Base-by-base conservation (phyloP, 768 basidiomycete species). In the Cubamyces sp. region DNA sequence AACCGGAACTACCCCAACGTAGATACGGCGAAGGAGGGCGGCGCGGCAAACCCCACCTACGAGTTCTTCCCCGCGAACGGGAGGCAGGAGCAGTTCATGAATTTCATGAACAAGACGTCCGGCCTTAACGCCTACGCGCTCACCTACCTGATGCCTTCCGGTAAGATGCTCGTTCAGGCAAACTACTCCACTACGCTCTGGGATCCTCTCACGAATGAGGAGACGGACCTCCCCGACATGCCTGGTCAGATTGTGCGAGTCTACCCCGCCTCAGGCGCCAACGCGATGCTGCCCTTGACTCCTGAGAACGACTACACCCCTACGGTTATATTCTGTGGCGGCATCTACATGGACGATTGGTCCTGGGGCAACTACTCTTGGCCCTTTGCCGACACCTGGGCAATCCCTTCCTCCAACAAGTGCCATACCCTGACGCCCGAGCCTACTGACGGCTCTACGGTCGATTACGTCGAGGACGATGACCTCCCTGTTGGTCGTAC, bases 311-410 rank as follows among this genome's bases (percentile, higher is more conserved):
- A 92, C 71, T 98, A 92, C 73, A 84, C 81, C 0, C 92, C 90
- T 0, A 92, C 93, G 0, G 72, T 97, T 43, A 69, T 98, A 45
- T 96, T 98, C 76, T 98, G 96, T 66, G 96, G 96, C 53, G 96
- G 96, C 25, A 84, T 85, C 9, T 81, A 90, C 72, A 88, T 96
- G 83, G 78, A 87, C 3, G 87, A 85, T 15, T 78, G 80, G 8
- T 78, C 78, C 47, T 96, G 87, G 78, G 93, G 93, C 51, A 83
- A 92, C 74, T 94, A 93, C 69, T 79, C 85, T 2, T 84, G 76
- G 72, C 90, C 92, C 6, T 82, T 78, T 62, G 84, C 85, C 72
- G 84, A 94, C 74, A 91, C 90, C 1, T 92, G 85, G 85, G 75
- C 82, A 1, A 81, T 85, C 64, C 88, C 88, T 1, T 83, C 91